Conservation (phyloP, 805 yeast genomes). For the Saccharomycopsis babjevae region DNA sequence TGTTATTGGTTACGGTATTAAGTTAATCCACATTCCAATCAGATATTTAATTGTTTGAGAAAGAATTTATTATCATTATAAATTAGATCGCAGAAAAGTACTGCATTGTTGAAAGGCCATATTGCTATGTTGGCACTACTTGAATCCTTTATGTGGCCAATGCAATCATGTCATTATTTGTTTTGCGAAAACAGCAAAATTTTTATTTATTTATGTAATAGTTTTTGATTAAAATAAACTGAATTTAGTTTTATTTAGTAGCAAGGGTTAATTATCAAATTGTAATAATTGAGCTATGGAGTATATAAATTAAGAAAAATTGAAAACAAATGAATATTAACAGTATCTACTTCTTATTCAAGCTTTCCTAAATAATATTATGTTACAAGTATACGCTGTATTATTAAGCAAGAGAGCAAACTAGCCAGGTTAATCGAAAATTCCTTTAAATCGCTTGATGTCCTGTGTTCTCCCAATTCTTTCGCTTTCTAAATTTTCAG, state of each 20-base stretch:
- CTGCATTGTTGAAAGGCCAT: neutral
- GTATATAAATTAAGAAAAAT: neutral
- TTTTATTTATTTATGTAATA: neutral
- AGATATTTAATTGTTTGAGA: conserved; percentile 81
- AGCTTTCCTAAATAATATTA: too few species aligned
- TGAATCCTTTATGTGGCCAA: neutral
- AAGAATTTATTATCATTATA: too few species aligned
- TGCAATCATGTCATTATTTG: neutral
- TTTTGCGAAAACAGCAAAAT: neutral
- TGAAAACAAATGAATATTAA: too few species aligned
- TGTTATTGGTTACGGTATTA: conserved; percentile 90
- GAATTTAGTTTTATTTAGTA: neutral
- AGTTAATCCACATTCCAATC: conserved; percentile 89
- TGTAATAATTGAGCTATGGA: neutral
- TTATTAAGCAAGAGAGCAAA: neutral
- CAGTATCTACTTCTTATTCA: too few species aligned
- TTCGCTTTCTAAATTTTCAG: conserved; percentile 3
- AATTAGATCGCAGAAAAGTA: neutral
- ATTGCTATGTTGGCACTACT: neutral
- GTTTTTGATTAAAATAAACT: neutral
- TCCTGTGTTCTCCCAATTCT: conserved; percentile 17
- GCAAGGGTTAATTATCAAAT: neutral
- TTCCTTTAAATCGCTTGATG: conserved; percentile 9
- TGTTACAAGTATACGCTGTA: too few species aligned
- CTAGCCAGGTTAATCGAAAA: conserved; percentile 8